Evolutionary conservation across 257 asterid species (phyloP).

Genomic region (Solanum raphanifolium): DNA sequence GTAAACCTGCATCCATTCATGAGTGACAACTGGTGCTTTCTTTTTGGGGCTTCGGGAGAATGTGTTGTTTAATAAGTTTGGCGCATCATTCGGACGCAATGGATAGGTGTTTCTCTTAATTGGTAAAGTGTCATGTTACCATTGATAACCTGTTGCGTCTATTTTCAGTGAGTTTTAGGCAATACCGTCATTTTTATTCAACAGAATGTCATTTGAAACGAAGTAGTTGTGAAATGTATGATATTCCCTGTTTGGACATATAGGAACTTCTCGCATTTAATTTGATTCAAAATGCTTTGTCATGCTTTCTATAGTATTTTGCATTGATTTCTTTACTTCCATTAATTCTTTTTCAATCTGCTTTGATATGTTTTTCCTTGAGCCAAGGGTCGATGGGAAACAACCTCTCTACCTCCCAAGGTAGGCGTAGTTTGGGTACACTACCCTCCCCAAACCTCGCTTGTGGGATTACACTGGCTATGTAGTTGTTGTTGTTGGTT

Average conservation of each 20-base stretch:
- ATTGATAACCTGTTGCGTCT: background rate
- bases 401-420: too few relatives aligned
- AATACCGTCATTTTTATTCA: background rate
- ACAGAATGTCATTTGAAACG: background rate
- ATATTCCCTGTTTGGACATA: background rate
- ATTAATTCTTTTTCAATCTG: too few relatives aligned
- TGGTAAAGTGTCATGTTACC: background rate
- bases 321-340: too few relatives aligned
- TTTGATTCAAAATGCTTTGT: too few relatives aligned
- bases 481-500: background rate
- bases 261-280: too few relatives aligned
- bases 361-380: too few relatives aligned
- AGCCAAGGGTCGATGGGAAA: too few relatives aligned
- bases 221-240: background rate
- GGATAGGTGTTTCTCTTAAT: background rate
- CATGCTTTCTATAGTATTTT: too few relatives aligned
- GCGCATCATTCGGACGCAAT: background rate
- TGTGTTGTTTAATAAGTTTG: background rate
- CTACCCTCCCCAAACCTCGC: too few relatives aligned
- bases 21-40: background rate
- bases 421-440: too few relatives aligned
- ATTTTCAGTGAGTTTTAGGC: background rate
- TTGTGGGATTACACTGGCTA: too few relatives aligned
- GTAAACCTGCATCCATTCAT: background rate
- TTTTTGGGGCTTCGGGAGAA: background rate